phyloP scores from a whole-genome alignment of 306 rosid genomes.

The Crotalaria pallida region DNA sequence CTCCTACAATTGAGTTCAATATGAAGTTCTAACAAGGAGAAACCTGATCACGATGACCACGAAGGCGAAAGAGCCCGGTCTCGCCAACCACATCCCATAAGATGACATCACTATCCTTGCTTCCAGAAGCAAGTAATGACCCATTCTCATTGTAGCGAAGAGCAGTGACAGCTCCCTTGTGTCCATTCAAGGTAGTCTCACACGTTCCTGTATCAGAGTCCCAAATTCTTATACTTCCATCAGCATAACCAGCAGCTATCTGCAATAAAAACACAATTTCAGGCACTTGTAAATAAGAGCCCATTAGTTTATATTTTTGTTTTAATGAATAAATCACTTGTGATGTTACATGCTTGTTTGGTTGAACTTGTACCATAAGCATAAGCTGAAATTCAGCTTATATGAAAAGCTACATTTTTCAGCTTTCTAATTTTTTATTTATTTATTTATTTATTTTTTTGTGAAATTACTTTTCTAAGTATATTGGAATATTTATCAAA shows the following conservation, averaged over 20 bases:
- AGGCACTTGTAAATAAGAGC: not conserved
- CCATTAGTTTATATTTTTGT: no score
- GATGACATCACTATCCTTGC: slow-evolving; percentile 84
- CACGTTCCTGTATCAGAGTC: slow-evolving; percentile 65
- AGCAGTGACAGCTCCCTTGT: slow-evolving; percentile 81
- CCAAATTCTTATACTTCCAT: slow-evolving; percentile 88
- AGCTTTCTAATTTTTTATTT: no score
- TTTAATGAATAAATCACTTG: no score
- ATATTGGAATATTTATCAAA: no score
- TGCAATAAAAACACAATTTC: slow-evolving; percentile 26
- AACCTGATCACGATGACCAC: slow-evolving; percentile 92
- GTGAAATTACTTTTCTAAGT: no score
- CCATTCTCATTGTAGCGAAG: slow-evolving; percentile 69
- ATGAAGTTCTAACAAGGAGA: not conserved
- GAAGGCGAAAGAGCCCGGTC: slow-evolving; percentile 82
- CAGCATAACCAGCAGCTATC: slow-evolving; percentile 82
- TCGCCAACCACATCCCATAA: slow-evolving; percentile 89
- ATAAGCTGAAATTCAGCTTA: no score
- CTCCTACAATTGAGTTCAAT: not conserved
- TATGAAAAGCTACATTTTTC: no score
- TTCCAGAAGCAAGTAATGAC: slow-evolving; percentile 84
- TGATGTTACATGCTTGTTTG: no score
- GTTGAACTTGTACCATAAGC: no score
- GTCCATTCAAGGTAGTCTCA: slow-evolving; percentile 88
- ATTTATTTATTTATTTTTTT: no score